Base-by-base conservation (phyloP, 2,329 filamentous ascomycete genomes). In the Stromatinia cepivora region DNA sequence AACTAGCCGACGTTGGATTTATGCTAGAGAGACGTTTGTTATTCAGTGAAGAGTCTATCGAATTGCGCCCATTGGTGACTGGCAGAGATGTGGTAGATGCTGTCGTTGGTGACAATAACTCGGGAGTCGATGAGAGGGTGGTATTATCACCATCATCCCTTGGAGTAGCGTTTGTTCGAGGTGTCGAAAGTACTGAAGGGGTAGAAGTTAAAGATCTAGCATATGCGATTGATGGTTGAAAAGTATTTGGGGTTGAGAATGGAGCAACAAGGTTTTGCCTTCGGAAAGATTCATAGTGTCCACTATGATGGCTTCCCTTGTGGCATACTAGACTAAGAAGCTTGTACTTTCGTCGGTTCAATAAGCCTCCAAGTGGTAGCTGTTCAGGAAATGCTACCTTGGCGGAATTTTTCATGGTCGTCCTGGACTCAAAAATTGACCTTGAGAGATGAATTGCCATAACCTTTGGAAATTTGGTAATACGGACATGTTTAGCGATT, bases 271-370 rank as follows among this genome's bases (percentile, higher is more conserved):
- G 81, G 70, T 92, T 90, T 79, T 98, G 95, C 50, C 95, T 87
- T 46, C 95, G 87, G 79, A 98, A 98, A 0, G 93, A 94, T 79
- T 99, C 95, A 81, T 99, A 99, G 78, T 99, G 95, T 0, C 95
- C 95, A 76, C 93, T 97, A 77, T 97, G 90, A 79, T 99, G 95
- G 72, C 92, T 96, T 50, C 95, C 95, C 77, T 97, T 97, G 78
- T 99, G 95, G 31, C 92, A 97, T 48, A 99, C 93, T 48, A 97
- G 87, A 17, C 91, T 93, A 0, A 97, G 85, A 7, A 99, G 84
- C 75, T 90, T 92, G 80, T 97, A 99, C 77, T 87, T 90, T 72
- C 89, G 91, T 76, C 91, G 89, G 69, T 91, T 86, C 56, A 95
- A 81, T 34, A 98, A 82, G 0, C 93, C 89, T 1, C 95, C 95